phyloP scores from a whole-genome alignment of 116 monocot species.

The Cymodocea nodosa region DNA sequence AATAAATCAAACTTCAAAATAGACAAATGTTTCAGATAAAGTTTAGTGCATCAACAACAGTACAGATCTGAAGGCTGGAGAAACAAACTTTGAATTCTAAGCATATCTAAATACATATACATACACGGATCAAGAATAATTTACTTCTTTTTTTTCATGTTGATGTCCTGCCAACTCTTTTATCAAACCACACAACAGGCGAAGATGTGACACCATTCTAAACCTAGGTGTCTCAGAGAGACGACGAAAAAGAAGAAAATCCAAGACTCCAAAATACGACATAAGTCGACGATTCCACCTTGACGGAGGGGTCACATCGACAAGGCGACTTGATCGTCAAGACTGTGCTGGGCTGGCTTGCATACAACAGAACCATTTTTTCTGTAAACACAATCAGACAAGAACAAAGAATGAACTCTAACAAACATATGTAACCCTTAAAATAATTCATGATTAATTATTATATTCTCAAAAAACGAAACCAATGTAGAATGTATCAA shows the following conservation, averaged over 20 bases:
- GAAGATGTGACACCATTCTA: not conserved
- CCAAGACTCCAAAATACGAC: not conserved
- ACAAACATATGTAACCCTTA: no score
- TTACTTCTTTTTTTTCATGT: constrained; percentile 1
- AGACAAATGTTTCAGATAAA: not conserved
- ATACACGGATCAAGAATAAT: constrained; percentile 3
- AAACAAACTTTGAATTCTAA: not conserved
- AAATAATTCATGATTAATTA: not conserved
- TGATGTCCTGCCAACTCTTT: not conserved
- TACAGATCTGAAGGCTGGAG: not conserved
- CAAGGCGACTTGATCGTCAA: constrained; percentile 2
- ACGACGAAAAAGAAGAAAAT: not conserved
- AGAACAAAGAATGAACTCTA: not conserved
- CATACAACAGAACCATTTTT: constrained; percentile 70
- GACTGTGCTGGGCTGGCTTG: constrained; percentile 32
- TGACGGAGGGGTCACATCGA: not conserved
- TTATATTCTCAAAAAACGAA: no score
- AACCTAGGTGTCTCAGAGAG: not conserved
- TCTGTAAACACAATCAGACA: constrained; percentile 25
- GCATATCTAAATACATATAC: constrained; percentile 7
- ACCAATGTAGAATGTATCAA: no score
- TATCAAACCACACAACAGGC: no score
- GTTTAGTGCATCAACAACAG: not conserved
- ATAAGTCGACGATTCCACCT: not conserved
- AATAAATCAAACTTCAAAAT: not conserved